Percentiles rank a stretch among this genome's conserved stretches.
Conservation (phyloP, 164 flowering plant genomes). For the Dillenia suffruticosa region DNA sequence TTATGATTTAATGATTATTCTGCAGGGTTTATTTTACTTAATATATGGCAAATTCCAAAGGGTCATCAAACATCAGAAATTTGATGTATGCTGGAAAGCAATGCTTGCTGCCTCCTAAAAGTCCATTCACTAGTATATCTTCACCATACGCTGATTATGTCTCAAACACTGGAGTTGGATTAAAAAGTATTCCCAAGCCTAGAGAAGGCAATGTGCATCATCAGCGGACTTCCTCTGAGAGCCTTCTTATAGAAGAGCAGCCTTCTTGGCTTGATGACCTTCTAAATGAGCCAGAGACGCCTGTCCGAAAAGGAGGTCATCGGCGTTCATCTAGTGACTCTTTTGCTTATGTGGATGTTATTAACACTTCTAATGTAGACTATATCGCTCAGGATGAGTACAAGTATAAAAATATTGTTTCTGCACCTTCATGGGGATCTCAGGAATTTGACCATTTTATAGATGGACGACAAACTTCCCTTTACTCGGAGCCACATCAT, state of each 20-base stretch:
- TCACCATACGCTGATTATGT: conserved; percentile 61
- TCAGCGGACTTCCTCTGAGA: conserved; percentile 85
- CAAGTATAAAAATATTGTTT: conserved; percentile 27
- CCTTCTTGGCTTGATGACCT: conserved; percentile 97
- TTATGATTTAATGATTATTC: conserved; percentile 1
- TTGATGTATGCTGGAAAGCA: conserved; percentile 51
- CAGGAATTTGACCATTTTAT: conserved; percentile 45
- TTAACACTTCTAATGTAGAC: conserved; percentile 36
- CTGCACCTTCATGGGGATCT: conserved; percentile 51
- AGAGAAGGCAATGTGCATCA: conserved; percentile 54
- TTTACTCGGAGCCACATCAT: conserved; percentile 33
- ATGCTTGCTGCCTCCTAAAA: conserved; percentile 78
- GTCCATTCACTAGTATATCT: conserved; percentile 64
- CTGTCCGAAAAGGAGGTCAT: conserved; percentile 67
- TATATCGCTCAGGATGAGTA: conserved; percentile 42
- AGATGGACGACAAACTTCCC: conserved; percentile 40
- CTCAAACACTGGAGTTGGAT: conserved; percentile 34
- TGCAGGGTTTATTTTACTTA: conserved; percentile 17
- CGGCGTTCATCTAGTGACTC: conserved; percentile 92
- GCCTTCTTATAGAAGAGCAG: conserved; percentile 72
- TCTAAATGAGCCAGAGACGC: conserved; percentile 87
- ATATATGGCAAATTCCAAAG: conserved; percentile 62
- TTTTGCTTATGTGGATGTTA: conserved; percentile 65
- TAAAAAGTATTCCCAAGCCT: conserved; percentile 50
- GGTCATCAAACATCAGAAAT: conserved; percentile 49